Base-by-base conservation (phyloP, 495 filamentous ascomycete species). In the Penicillium flavigenum region DNA sequence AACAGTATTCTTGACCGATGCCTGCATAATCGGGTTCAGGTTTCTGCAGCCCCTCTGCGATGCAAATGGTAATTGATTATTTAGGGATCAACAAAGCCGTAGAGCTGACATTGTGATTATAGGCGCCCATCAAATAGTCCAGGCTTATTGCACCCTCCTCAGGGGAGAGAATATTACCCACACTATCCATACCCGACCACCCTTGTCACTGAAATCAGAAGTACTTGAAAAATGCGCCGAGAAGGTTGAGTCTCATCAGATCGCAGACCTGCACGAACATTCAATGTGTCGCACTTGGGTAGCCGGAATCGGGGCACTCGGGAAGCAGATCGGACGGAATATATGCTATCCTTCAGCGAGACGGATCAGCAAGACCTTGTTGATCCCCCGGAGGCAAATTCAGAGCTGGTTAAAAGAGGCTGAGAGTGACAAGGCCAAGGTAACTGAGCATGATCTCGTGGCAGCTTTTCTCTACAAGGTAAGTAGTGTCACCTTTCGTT, bases 221-320 rank as follows among this genome's bases (percentile, higher is more conserved):
- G 54, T 57, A 22, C 46, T 57, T n/a, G 39, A 57, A 19, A 57
- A 57, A 19, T 57, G 54, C 8, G 46, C 39, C 2, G 54, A 48
- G 22, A 57, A 50, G 46, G 50, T 50, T 11, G 27, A 48, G 12
- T 44, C 46, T 19, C 54, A 50, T 16, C 45, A 34, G 11, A 43
- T 57, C 12, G 54, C 54, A n/a, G 47, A 48, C 9, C 17, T 50
- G 26, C 54, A 57, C 17, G 27, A 38, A 5, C 12, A 50, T 4
- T 41, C 47, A 2, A 36, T 32, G 24, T 26, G 34, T 42, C 46
- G 46, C 1, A 57, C 46, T n/a, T 57, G 54, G 54, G 7, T 24
- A 22, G 16, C 45, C 2, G 45, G 34, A 29, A 42, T 57, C n/a
- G 11, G 38, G 2, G 45, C 45, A 8, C n/a, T 57, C 1, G 54